These are phyloP conservation scores for Deinandra increscens DNA, from an alignment of 129 eudicot genomes.

Conservation along the genomic window DNA sequence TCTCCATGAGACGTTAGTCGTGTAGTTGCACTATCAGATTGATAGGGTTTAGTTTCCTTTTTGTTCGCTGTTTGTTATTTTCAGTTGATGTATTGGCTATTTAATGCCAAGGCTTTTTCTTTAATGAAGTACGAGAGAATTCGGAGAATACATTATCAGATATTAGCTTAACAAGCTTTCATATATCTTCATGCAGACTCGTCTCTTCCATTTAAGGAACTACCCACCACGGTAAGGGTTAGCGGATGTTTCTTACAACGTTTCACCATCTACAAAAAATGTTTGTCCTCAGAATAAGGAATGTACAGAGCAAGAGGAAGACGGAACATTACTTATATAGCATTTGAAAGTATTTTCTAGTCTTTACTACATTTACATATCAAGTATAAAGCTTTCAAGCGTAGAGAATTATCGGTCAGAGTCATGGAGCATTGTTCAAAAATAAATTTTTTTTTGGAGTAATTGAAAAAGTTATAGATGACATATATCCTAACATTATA, in stretches of 20 bases:
- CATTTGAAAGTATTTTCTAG: background rate
- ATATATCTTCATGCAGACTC: conserved; percentile 28
- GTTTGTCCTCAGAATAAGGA: background rate
- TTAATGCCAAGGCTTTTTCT: too few relatives aligned
- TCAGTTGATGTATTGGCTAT: too few relatives aligned
- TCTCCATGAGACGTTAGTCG: too few relatives aligned
- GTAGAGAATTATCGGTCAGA: too few relatives aligned
- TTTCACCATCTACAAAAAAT: conserved; percentile 29
- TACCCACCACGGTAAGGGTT: conserved; percentile 44
- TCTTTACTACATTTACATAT: background rate
- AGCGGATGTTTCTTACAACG: conserved; percentile 44
- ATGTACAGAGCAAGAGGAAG: background rate
- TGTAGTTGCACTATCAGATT: too few relatives aligned
- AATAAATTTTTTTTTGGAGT: background rate
- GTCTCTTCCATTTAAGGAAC: conserved; percentile 34
- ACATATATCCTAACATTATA: too few relatives aligned
- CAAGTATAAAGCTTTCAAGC: background rate
- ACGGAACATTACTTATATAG: background rate
- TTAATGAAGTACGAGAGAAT: too few relatives aligned
- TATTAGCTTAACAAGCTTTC: too few relatives aligned
- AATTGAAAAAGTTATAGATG: too few relatives aligned
- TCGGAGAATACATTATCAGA: too few relatives aligned
- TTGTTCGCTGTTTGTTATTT: too few relatives aligned
- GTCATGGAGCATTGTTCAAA: background rate
- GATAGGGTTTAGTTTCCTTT: too few relatives aligned